Base-by-base conservation (phyloP, 371 early-diverging fungal genomes). In the Encephalitozoon intestinalis region DNA sequence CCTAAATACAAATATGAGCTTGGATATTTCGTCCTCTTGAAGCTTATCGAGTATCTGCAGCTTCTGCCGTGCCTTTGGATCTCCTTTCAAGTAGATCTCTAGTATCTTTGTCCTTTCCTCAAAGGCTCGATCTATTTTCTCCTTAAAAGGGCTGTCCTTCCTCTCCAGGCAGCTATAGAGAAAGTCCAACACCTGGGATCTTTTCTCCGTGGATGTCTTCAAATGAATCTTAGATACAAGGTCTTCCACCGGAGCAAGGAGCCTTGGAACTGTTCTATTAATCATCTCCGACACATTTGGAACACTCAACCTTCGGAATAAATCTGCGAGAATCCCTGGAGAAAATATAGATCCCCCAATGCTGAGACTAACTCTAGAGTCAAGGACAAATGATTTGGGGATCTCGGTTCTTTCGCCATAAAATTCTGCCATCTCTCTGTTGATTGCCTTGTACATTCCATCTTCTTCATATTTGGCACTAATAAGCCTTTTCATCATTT, bases 271-370 rank as follows among this genome's bases (percentile, higher is more conserved):
- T 15, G 66, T 58, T 34, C 66, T 63, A n/a, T 68, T 46, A 3
- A 78, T 53, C 63, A 80, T 52, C 18, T 53, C 70, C 2, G 49
- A 26, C 67, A 80, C 76, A 23, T 78, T 70, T 4, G 31, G 15
- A 12, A 78, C 31, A 25, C 37, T 25, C 21, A 83, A 9, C 18
- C 43, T 49, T 15, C 12, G 18, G 23, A 40, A 18, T 11, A 83
- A 41, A 49, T 67, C 21, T 0, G 71, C 9, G 12, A 83, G 53
- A 11, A 80, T 31, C 9, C 73, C 69, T 0, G 83, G 80, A 23
- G 54, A 63, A 64, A 80, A 83, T 54, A 83, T 76, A 1, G 80
- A 21, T 21, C 83, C 83, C 11, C 80, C 83, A 8, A 83, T 53
- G 73, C 76, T 80, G 18, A 83, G 53, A n/a, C 54, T 43, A 1